Evolutionary conservation across 805 yeast genomes (phyloP).

Genomic region (Starmera caribaea): DNA sequence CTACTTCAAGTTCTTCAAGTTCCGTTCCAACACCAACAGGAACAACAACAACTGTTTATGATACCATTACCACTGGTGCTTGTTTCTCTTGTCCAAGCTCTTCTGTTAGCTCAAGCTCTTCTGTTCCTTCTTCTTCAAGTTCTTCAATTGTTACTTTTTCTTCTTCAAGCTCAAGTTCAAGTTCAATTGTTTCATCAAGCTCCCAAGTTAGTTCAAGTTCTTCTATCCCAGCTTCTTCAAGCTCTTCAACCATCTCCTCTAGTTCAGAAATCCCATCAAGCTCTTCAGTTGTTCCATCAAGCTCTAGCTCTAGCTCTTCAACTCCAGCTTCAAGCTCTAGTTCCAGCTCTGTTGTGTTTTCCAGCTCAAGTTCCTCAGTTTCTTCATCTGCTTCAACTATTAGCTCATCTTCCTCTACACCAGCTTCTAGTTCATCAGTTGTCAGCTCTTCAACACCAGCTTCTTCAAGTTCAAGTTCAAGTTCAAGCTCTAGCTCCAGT

Average conservation of each 20-base stretch:
- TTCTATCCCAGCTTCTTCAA: background rate
- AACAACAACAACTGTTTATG: background rate
- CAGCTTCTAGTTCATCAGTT: slow-evolving; percentile 2
- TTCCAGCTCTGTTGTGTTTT: background rate
- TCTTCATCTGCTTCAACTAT: slow-evolving; percentile 3
- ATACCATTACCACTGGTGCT: background rate
- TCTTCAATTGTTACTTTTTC: background rate
- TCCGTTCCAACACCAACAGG: background rate
- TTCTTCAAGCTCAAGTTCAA: background rate
- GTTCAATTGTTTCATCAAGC: background rate
- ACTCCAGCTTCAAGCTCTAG: background rate
- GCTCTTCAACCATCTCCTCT: background rate
- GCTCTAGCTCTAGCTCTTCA: too few species aligned
- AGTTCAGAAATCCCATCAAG: background rate
- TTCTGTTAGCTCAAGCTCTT: background rate
- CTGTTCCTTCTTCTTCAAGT: background rate
- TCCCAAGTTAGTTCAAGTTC: background rate
- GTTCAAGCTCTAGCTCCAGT: background rate
- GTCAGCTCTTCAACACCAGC: background rate
- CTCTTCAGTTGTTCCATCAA: too few species aligned
- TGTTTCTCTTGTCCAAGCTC: background rate
- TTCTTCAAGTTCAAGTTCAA: too few species aligned
- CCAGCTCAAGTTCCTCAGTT: background rate
- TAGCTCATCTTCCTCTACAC: slow-evolving; percentile 2
- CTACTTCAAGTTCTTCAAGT: background rate